A percentile compares a stretch with the other conserved stretches of the same genome.
Conservation (phyloP, 352 stramenopile genomes). For the Aphanomyces cochlioides region DNA sequence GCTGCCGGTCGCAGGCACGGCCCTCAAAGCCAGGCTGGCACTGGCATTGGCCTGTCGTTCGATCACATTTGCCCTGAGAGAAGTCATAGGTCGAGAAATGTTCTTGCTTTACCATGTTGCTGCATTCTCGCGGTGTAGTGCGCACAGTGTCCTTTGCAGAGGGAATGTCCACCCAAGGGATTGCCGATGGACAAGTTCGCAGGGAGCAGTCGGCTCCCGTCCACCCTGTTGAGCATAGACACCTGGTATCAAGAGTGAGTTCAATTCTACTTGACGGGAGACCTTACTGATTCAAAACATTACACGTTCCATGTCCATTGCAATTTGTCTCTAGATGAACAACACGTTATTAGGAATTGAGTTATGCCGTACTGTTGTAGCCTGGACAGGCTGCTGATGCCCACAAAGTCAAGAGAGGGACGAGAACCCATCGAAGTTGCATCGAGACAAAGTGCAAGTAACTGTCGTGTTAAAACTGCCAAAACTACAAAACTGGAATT, state of each 20-base stretch:
- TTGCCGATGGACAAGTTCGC: constrained; percentile 64
- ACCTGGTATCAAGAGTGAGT: constrained; percentile 41
- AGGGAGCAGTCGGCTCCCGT: constrained; percentile 82
- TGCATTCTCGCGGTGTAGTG: constrained; percentile 51
- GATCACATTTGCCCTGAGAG: constrained; percentile 63
- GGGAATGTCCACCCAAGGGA: constrained; percentile 57
- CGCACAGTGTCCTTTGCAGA: constrained; percentile 43
- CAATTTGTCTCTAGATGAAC: constrained; percentile 37
- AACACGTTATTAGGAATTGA: background rate
- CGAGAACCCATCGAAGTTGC: background rate
- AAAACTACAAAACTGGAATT: constrained; percentile 38
- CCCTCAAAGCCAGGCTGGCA: constrained; percentile 77
- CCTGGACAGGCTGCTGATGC: background rate
- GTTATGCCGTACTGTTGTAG: constrained; percentile 4
- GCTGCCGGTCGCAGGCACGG: constrained; percentile 54
- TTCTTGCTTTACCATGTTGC: constrained; percentile 34
- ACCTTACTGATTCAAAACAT: constrained; percentile 51
- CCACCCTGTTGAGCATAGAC: constrained; percentile 80
- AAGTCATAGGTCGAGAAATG: background rate
- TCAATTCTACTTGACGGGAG: background rate
- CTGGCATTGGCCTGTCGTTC: constrained; percentile 61
- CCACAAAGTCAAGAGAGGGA: background rate
- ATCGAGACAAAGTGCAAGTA: background rate
- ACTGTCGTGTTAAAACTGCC: background rate
- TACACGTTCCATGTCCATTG: constrained; percentile 60